These are phyloP conservation scores for Lactarius trivialis DNA, from an alignment of 768 basidiomycete genomes.

Conservation along the genomic window DNA sequence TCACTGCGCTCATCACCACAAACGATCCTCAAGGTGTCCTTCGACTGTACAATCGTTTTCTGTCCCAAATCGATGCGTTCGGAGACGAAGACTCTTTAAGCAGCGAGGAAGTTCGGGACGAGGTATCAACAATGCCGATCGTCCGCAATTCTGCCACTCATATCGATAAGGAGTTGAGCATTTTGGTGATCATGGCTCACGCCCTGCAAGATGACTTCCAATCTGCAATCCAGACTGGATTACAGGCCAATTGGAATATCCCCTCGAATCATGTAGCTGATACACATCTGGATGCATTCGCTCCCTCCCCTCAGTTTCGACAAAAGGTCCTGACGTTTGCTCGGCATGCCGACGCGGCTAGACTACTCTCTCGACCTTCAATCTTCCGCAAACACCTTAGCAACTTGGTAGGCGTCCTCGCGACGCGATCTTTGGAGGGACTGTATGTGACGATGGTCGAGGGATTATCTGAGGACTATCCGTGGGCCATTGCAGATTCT, in stretches of 20 bases:
- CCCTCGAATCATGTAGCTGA: conserved; percentile 29
- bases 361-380: conserved; percentile 43
- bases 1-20: conserved; percentile 40
- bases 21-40: conserved; percentile 39
- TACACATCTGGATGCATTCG: conserved; percentile 36
- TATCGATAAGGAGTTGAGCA: conserved; percentile 37
- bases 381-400: conserved; percentile 46
- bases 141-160: neutral
- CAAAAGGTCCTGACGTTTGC: conserved; percentile 41
- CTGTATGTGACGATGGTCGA: conserved; percentile 48
- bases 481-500: conserved; percentile 47
- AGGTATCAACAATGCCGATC: neutral
- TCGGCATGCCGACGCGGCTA: conserved; percentile 44
- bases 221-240: conserved; percentile 43
- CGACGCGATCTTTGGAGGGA: conserved; percentile 33
- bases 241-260: conserved; percentile 36
- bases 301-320: conserved; percentile 37
- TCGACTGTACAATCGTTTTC: conserved; percentile 30
- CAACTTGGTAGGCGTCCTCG: conserved; percentile 36
- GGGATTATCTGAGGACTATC: conserved; percentile 44
- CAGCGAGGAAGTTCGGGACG: neutral
- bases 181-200: conserved; percentile 50
- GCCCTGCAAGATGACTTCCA: conserved; percentile 53
- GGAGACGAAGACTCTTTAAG: neutral
- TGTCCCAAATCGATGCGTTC: conserved; percentile 2